Evolutionary conservation across 1,284 basidiomycete species (phyloP).

Genomic region (Tetrapyrgos nigripes): DNA sequence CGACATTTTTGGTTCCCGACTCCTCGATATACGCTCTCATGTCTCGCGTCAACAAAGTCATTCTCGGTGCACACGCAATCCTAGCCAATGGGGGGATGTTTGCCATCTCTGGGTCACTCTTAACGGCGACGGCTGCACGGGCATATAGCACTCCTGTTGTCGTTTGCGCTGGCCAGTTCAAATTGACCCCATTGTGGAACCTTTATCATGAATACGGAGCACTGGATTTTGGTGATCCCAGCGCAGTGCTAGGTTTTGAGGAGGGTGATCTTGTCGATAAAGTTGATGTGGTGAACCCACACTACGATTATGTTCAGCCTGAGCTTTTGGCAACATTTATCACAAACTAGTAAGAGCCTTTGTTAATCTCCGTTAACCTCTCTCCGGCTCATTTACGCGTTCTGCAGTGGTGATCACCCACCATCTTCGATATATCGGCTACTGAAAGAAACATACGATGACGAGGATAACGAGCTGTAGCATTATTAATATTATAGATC

Average conservation of each 20-base stretch:
- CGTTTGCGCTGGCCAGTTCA: conserved; percentile 95
- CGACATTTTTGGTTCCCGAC: conserved; percentile 95
- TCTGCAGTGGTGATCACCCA: conserved; percentile 84
- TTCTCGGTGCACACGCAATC: conserved; percentile 92
- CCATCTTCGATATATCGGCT: conserved; percentile 91
- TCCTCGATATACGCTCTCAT: conserved; percentile 95
- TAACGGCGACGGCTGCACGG: conserved; percentile 89
- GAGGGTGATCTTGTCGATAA: conserved; percentile 80
- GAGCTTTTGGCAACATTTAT: conserved; percentile 94
- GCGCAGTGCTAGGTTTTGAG: conserved; percentile 82
- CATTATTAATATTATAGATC: conserved; percentile 6
- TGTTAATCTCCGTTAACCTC: background rate
- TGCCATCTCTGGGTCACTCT: conserved; percentile 83
- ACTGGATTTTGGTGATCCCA: conserved; percentile 89
- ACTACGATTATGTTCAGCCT: conserved; percentile 94
- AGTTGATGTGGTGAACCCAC: conserved; percentile 91
- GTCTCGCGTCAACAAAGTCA: conserved; percentile 96
- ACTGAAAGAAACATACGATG: conserved; percentile 92
- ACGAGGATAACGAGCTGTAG: conserved; percentile 83
- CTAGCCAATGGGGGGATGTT: conserved; percentile 97
- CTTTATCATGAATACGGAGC: conserved; percentile 88
- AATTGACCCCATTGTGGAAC: conserved; percentile 95
- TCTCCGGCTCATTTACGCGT: conserved; percentile 16
- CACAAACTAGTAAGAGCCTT: conserved; percentile 87
- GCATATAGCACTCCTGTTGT: conserved; percentile 94